A percentile compares a stretch with the other conserved stretches of the same genome.
phyloP scores from a whole-genome alignment of 164 flowering plant genomes.

The Tetrastigma voinierianum region DNA sequence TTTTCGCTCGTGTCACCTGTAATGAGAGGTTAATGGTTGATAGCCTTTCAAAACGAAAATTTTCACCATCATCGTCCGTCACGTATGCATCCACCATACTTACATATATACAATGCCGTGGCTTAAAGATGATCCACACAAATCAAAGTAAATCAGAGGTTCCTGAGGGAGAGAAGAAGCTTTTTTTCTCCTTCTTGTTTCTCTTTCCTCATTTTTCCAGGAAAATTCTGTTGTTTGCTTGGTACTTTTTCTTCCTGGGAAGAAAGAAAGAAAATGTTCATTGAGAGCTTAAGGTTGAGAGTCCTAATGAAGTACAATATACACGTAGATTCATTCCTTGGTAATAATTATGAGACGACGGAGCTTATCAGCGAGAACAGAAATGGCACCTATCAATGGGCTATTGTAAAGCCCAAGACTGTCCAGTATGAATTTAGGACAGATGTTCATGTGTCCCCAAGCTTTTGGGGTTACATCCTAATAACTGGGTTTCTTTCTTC shows the following conservation, averaged over 20 bases:
- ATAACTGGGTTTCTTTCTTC: background rate
- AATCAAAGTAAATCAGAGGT: too few species aligned
- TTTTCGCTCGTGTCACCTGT: too few species aligned
- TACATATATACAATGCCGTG: too few species aligned
- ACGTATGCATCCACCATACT: too few species aligned
- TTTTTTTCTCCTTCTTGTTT: too few species aligned
- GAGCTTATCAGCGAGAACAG: constrained; percentile 89
- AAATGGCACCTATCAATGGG: constrained; percentile 82
- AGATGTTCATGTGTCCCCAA: constrained; percentile 77
- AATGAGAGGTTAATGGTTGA: too few species aligned
- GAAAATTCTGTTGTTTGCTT: too few species aligned
- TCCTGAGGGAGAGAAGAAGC: too few species aligned
- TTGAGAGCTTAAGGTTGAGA: constrained; percentile 87
- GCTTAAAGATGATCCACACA: too few species aligned
- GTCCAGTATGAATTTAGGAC: constrained; percentile 91
- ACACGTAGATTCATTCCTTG: constrained; percentile 72
- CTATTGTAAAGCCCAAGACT: constrained; percentile 86
- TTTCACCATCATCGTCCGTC: too few species aligned
- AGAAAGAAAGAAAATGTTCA: constrained; percentile 66
- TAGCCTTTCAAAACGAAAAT: too few species aligned
- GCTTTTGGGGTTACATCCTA: constrained; percentile 66
- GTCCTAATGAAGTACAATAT: constrained; percentile 88
- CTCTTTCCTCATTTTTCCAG: too few species aligned
- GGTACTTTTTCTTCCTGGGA: background rate
- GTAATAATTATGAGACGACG: constrained; percentile 85